These are phyloP conservation scores for Jamesozyma piceae DNA, from an alignment of 805 yeast genomes.

Conservation along the genomic window DNA sequence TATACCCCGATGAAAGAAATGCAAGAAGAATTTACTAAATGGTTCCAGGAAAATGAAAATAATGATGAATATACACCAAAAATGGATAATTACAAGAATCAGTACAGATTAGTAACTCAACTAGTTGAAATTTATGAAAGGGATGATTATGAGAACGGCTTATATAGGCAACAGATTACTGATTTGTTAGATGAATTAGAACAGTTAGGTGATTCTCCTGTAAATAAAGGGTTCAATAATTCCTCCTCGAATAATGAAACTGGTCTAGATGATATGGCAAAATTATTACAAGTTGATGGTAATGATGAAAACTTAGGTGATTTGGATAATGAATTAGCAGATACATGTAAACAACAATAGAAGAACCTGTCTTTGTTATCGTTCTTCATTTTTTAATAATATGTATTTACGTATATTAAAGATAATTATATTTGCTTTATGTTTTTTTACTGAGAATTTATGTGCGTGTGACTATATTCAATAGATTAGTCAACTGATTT, in stretches of 20 bases:
- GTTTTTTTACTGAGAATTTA: too few species aligned
- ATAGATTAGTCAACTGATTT: slow-evolving; percentile 20
- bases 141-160: slow-evolving; percentile 37
- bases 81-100: slow-evolving; percentile 46
- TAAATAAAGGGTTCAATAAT: slow-evolving; percentile 18
- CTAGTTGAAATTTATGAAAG: slow-evolving; percentile 62
- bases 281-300: slow-evolving; percentile 21
- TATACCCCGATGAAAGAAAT: slow-evolving; percentile 84
- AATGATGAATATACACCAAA: slow-evolving; percentile 38
- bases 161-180: slow-evolving; percentile 17
- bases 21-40: slow-evolving; percentile 59
- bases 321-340: slow-evolving; percentile 24
- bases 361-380: background rate
- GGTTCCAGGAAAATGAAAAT: slow-evolving; percentile 49
- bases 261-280: slow-evolving; percentile 15
- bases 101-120: slow-evolving; percentile 49
- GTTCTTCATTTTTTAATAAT: background rate
- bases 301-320: slow-evolving; percentile 15
- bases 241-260: slow-evolving; percentile 3
- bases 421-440: background rate
- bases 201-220: slow-evolving; percentile 28
- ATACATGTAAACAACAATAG: slow-evolving; percentile 26
- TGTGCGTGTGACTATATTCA: background rate
- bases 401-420: background rate
- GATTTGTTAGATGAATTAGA: slow-evolving; percentile 24